Percentiles rank a stretch among this genome's conserved stretches.
Evolutionary conservation across 805 yeast genomes (phyloP).

Genomic region (Starmerella stellata): DNA sequence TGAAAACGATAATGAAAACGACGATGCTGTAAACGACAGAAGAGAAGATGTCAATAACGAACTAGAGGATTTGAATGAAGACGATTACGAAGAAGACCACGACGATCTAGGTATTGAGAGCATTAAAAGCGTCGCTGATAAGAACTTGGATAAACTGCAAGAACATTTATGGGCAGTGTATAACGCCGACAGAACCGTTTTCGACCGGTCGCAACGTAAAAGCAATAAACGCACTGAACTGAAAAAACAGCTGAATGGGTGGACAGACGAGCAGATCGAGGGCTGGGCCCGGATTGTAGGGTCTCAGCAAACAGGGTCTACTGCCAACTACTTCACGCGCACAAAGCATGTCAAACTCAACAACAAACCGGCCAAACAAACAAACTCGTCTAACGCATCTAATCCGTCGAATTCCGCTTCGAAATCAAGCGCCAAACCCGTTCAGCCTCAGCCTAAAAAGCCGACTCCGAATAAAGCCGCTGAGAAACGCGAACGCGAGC

Average conservation of each 20-base stretch:
- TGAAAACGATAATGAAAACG: too few species aligned
- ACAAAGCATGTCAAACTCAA: background rate
- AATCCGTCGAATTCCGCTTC: background rate
- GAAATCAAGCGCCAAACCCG: background rate
- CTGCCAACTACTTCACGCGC: background rate
- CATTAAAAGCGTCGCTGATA: conserved; percentile 24
- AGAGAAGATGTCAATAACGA: conserved; percentile 3
- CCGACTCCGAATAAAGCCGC: background rate
- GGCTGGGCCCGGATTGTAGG: conserved; percentile 60
- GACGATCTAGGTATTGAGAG: conserved; percentile 19
- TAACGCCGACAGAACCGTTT: conserved; percentile 29
- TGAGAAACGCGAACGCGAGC: background rate
- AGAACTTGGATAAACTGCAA: conserved; percentile 30
- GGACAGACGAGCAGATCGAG: conserved; percentile 85
- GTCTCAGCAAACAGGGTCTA: background rate
- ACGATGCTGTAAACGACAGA: too few species aligned
- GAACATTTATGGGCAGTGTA: conserved; percentile 8
- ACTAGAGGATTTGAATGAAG: conserved; percentile 36
- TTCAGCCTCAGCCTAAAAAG: background rate
- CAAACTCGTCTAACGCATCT: background rate
- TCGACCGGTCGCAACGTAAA: conserved; percentile 35
- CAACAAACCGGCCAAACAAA: background rate
- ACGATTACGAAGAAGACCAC: conserved; percentile 54
- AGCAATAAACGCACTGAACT: conserved; percentile 34
- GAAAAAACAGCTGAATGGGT: conserved; percentile 32